Percentiles rank a stretch among this genome's conserved stretches.
Evolutionary conservation across 2,329 filamentous ascomycete genomes (phyloP).

Genomic region (Magnaporthales sp.): DNA sequence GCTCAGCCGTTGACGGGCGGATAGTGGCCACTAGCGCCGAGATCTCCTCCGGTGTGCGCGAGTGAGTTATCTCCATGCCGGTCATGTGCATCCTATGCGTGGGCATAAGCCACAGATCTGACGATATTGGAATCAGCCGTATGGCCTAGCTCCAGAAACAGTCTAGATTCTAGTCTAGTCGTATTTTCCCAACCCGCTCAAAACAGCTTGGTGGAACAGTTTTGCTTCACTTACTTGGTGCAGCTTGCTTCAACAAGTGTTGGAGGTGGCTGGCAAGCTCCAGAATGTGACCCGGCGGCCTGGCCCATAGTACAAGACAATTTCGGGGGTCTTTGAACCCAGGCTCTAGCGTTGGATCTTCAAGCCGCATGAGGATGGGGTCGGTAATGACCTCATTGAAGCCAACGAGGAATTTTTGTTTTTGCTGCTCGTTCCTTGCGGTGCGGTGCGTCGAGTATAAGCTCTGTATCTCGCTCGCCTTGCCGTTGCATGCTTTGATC

Average conservation of each 20-base stretch:
- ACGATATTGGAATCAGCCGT: neutral
- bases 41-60: constrained; percentile 62
- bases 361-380: constrained; percentile 62
- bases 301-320: constrained; percentile 82
- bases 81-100: constrained; percentile 73
- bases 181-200: neutral
- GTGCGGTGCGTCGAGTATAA: constrained; percentile 67
- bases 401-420: constrained; percentile 59
- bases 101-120: constrained; percentile 84
- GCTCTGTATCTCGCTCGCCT: constrained; percentile 59
- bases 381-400: constrained; percentile 71
- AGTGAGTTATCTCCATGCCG: constrained; percentile 75
- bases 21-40: constrained; percentile 50
- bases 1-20: constrained; percentile 42
- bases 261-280: constrained; percentile 63
- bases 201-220: neutral
- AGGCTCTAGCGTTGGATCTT: constrained; percentile 53
- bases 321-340: constrained; percentile 68
- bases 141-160: too few species aligned
- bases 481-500: constrained; percentile 56
- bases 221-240: constrained; percentile 52
- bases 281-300: constrained; percentile 66
- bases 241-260: constrained; percentile 49
- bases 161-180: neutral
- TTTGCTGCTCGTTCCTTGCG: constrained; percentile 69